Conservation (phyloP, 2,329 filamentous ascomycete species). For the Coleophoma cylindrospora region DNA sequence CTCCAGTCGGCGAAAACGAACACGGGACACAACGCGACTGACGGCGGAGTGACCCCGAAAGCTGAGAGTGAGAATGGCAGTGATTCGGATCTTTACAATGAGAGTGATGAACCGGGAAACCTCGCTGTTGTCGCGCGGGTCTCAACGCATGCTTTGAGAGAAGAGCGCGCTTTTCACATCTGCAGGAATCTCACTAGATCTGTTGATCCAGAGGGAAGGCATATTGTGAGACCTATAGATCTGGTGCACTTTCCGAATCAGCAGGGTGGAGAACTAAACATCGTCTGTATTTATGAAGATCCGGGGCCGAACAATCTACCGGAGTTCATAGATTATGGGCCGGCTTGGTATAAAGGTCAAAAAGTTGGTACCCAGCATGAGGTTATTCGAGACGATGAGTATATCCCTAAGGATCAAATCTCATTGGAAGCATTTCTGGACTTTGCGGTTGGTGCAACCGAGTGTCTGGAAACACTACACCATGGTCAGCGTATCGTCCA, state of each 20-base stretch:
- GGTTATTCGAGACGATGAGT: slow-evolving; percentile 26
- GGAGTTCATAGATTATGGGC: slow-evolving; percentile 71
- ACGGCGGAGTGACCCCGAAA: not conserved
- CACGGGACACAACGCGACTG: not conserved
- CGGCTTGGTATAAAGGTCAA: slow-evolving; percentile 59
- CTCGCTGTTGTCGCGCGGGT: slow-evolving; percentile 71
- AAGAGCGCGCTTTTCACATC: slow-evolving; percentile 85
- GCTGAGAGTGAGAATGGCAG: slow-evolving; percentile 16
- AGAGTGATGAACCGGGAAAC: slow-evolving; percentile 4
- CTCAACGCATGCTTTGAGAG: slow-evolving; percentile 74
- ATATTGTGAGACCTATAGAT: slow-evolving; percentile 78
- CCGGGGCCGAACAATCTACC: slow-evolving; percentile 70
- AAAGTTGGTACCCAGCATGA: slow-evolving; percentile 44
- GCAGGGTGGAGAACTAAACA: slow-evolving; percentile 65
- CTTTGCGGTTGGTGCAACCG: slow-evolving; percentile 82
- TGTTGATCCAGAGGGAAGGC: slow-evolving; percentile 66
- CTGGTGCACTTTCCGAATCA: slow-evolving; percentile 66
- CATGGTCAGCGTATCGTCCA: slow-evolving; percentile 83
- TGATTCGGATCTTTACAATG: slow-evolving; percentile 15
- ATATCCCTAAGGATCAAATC: slow-evolving; percentile 52
- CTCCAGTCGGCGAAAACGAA: not conserved
- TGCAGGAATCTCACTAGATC: slow-evolving; percentile 66
- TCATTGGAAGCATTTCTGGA: slow-evolving; percentile 76
- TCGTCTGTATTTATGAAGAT: slow-evolving; percentile 77
- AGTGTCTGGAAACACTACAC: slow-evolving; percentile 87